Evolutionary conservation across 176 grass and related monocot species (phyloP), one percentile per base, ranked within the genome.

Genomic region (Poa annua): DNA sequence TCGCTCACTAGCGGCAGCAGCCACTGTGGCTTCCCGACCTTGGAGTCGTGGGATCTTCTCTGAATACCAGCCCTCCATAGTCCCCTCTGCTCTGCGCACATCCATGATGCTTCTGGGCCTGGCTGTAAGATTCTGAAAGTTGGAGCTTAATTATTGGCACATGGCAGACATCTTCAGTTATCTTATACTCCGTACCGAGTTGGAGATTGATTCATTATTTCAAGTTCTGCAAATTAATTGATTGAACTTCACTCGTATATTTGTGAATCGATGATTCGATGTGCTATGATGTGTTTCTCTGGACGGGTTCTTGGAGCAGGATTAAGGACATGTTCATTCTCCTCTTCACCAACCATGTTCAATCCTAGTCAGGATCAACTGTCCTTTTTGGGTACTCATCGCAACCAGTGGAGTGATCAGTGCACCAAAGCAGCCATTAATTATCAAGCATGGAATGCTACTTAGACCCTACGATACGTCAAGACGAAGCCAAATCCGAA

Each of bases 1-100:
- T 53, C 73, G n/a, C 2, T 24, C 4, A 66, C 8, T 36, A 38
- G 24, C 59, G 1, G 32, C 71, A 9, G 13, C 13, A 19, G 33
- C 12, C 6, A 1, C 22, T 19, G 52, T 6, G 45, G 75, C 20
- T 88, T 88, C 87, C 87, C 87, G 26, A 88, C 87, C 59, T 84
- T 85, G 60, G 87, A 88, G 49, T 85, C 81, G 13, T 88, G 87
- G 87, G 76, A 74, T 73, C 29, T 52, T 25, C 66, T 73, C 34
- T 84, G 26, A 71, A 59, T 34, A 10, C 39, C 15, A 3, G 12
- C 3, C 42, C 13, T n/a, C n/a, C n/a, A n/a, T n/a, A n/a, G n/a
- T 24, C 41, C 68, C 16, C 42, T 26, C 42, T 71, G 67, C 67
- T 62, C 59, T 62, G 11, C 5, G 41, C n/a, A 70, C n/a, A 7